A percentile compares a stretch with the other conserved stretches of the same genome.
These are phyloP conservation scores for Talaromyces amestolkiae DNA, from an alignment of 2,329 filamentous ascomycete species.

Conservation along the genomic window DNA sequence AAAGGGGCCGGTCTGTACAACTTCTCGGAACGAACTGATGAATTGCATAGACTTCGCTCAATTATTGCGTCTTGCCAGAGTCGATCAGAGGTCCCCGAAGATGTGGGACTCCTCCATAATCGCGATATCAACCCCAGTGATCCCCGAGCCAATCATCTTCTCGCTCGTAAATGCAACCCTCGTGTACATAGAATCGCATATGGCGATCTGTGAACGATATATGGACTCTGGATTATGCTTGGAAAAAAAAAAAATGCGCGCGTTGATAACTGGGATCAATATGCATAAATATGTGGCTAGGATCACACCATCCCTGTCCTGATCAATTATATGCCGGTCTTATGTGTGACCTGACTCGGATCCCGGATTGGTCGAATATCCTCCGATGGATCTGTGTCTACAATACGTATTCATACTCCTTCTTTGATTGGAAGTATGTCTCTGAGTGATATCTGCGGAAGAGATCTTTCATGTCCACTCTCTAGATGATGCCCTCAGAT, in stretches of 20 bases:
- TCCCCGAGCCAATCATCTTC: slow-evolving; percentile 17
- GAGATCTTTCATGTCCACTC: too few relatives aligned
- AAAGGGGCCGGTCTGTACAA: neutral
- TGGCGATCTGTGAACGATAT: neutral
- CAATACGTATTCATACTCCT: too few relatives aligned
- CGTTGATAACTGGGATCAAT: neutral
- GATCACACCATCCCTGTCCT: neutral
- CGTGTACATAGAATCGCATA: neutral
- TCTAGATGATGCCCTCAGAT: too few relatives aligned
- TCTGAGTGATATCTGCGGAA: too few relatives aligned
- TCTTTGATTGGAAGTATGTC: too few relatives aligned
- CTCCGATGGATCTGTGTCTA: neutral
- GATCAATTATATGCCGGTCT: neutral
- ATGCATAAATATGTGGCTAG: neutral
- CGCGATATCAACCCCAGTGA: neutral
- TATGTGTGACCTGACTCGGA: neutral
- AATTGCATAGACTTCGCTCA: neutral
- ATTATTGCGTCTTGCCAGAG: neutral
- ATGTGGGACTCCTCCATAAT: slow-evolving; percentile 1
- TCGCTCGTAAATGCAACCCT: neutral
- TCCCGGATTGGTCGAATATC: neutral
- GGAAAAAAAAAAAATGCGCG: neutral
- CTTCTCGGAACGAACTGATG: neutral
- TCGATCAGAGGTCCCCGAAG: slow-evolving; percentile 6
- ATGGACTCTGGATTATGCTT: neutral